These are phyloP conservation scores for Conticribra weissflogii DNA, from an alignment of 108 stramenopile species.

Conservation along the genomic window DNA sequence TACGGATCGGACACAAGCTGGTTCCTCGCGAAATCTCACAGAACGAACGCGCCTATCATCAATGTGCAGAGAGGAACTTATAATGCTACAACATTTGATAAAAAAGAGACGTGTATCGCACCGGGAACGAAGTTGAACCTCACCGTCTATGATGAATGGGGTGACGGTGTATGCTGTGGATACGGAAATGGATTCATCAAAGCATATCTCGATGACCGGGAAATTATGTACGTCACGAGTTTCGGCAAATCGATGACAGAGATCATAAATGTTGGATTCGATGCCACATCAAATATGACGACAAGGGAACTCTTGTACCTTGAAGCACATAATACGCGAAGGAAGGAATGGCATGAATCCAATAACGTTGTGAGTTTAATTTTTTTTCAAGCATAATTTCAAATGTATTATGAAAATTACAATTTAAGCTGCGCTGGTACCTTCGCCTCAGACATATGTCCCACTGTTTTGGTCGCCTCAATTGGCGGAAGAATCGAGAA, in stretches of 20 bases:
- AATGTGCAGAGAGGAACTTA: slow-evolving; percentile 32
- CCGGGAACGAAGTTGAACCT: slow-evolving; percentile 40
- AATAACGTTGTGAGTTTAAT: slow-evolving; percentile 1
- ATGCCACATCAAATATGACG: slow-evolving; percentile 31
- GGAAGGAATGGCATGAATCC: slow-evolving; percentile 25
- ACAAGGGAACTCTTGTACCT: slow-evolving; percentile 34
- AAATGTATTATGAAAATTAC: not conserved
- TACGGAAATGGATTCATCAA: slow-evolving; percentile 34
- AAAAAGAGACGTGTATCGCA: slow-evolving; percentile 19
- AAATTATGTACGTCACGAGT: slow-evolving; percentile 9
- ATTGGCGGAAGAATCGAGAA: slow-evolving; percentile 34
- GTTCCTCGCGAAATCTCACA: slow-evolving; percentile 20
- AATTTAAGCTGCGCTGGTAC: not conserved
- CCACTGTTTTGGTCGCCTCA: slow-evolving; percentile 39
- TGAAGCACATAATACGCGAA: slow-evolving; percentile 41
- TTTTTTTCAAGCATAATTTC: not conserved
- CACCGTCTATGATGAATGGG: slow-evolving; percentile 42
- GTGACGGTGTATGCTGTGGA: slow-evolving; percentile 50
- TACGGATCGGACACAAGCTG: slow-evolving; percentile 35
- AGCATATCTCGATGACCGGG: slow-evolving; percentile 31
- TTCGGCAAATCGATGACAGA: slow-evolving; percentile 28
- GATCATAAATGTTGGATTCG: slow-evolving; percentile 42
- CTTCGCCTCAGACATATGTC: slow-evolving; percentile 13
- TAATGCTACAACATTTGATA: slow-evolving; percentile 4
- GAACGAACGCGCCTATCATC: slow-evolving; percentile 10